phyloP scores from a whole-genome alignment of 352 stramenopile genomes.

The Phytopythium kandeliae region DNA sequence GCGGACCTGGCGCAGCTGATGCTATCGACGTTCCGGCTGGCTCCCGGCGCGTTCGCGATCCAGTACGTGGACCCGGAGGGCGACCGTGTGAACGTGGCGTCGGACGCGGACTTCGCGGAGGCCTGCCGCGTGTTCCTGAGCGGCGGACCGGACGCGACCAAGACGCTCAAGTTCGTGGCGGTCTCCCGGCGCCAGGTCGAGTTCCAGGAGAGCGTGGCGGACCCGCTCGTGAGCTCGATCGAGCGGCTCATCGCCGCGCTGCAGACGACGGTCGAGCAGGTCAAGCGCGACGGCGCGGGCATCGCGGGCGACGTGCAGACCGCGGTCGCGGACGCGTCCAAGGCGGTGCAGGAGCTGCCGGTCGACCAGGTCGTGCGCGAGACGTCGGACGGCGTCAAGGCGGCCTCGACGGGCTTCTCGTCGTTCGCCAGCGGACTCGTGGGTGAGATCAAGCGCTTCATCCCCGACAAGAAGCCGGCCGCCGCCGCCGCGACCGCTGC shows the following conservation, averaged over 20 bases:
- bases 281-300: constrained; percentile 66
- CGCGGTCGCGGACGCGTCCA: constrained; percentile 45
- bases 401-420: constrained; percentile 74
- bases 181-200: constrained; percentile 46
- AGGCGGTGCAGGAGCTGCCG: constrained; percentile 73
- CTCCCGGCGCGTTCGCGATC: constrained; percentile 45
- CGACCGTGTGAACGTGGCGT: constrained; percentile 66
- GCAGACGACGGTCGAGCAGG: constrained; percentile 71
- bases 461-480: constrained; percentile 21
- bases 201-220: constrained; percentile 75
- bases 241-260: constrained; percentile 78
- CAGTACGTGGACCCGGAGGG: constrained; percentile 78
- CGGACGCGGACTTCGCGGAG: constrained; percentile 59
- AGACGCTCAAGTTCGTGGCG: constrained; percentile 61
- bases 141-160: constrained; percentile 20
- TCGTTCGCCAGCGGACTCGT: constrained; percentile 74
- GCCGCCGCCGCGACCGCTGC: constrained; percentile 18
- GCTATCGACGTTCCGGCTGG: constrained; percentile 51
- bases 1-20: constrained; percentile 49
- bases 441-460: constrained; percentile 68
- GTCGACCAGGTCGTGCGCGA: constrained; percentile 82
- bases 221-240: constrained; percentile 73
- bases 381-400: constrained; percentile 47
- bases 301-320: constrained; percentile 30
- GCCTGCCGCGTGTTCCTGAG: constrained; percentile 53